Percentiles rank a stretch among this genome's conserved stretches.
Evolutionary conservation across 2,329 filamentous ascomycete species (phyloP).

Genomic region (Teratosphaeria epicoccoides): DNA sequence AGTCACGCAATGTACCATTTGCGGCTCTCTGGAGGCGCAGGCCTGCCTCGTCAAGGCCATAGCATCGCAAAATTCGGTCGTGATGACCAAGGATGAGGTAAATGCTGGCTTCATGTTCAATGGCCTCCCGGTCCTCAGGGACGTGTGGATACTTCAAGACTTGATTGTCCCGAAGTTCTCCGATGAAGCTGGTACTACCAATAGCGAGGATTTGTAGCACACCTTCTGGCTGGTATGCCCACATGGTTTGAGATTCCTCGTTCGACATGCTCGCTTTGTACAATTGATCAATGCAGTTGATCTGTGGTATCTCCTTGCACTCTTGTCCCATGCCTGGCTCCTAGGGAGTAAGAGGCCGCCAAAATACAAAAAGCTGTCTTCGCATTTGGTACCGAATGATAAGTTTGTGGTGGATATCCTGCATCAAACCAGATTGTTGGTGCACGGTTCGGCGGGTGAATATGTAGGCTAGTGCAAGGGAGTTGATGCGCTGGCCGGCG

Average conservation of each 20-base stretch:
- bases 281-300: no score
- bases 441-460: no score
- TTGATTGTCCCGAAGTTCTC: slow-evolving; percentile 6
- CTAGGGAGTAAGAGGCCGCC: no score
- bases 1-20: slow-evolving; percentile 7
- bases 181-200: slow-evolving; percentile 8
- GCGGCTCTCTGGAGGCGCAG: slow-evolving; percentile 5
- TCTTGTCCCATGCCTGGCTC: no score
- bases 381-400: no score
- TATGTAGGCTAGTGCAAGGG: no score
- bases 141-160: slow-evolving; percentile 7
- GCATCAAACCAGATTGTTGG: no score
- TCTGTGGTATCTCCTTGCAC: no score
- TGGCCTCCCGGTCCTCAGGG: slow-evolving; percentile 3
- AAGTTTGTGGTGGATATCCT: no score
- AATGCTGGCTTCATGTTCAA: slow-evolving; percentile 7
- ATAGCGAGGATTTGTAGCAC: slow-evolving; percentile 5
- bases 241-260: slow-evolving; percentile 7
- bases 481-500: no score
- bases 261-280: no score
- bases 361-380: no score
- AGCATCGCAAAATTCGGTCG: slow-evolving; percentile 4
- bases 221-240: slow-evolving; percentile 6
- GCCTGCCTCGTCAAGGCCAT: slow-evolving; percentile 6
- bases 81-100: slow-evolving; percentile 7